Conservation (phyloP, 306 rosid genomes). For the Pterocarpus macrocarpus region DNA sequence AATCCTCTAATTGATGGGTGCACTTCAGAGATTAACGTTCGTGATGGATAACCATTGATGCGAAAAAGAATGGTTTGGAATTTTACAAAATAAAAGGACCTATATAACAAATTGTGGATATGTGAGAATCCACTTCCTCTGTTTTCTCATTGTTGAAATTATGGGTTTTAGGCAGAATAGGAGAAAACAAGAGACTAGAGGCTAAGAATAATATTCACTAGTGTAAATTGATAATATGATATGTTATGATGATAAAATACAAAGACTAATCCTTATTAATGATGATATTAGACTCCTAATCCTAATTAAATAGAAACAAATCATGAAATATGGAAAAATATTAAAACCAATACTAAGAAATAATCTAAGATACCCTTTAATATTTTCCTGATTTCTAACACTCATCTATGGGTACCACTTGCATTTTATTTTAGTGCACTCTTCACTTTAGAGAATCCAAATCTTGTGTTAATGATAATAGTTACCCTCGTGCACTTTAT, state of each 20-base stretch:
- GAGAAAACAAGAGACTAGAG: no score
- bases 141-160: not conserved
- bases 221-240: no score
- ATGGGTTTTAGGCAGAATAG: no score
- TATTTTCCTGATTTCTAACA: not conserved
- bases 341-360: not conserved
- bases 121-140: not conserved
- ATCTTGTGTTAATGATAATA: not conserved
- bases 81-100: no score
- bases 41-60: not conserved
- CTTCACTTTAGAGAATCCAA: conserved; percentile 9
- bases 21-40: not conserved
- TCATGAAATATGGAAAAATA: not conserved
- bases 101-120: not conserved
- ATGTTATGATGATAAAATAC: not conserved
- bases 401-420: not conserved
- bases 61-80: not conserved
- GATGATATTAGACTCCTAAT: not conserved
- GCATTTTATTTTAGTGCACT: conserved; percentile 3
- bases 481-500: no score
- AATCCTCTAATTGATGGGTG: not conserved
- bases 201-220: no score
- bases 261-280: not conserved
- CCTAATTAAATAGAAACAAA: not conserved
- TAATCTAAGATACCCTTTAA: not conserved